Evolutionary conservation across 495 filamentous ascomycete genomes (phyloP), one percentile per base, ranked within the genome.

Genomic region (Halenospora varia): DNA sequence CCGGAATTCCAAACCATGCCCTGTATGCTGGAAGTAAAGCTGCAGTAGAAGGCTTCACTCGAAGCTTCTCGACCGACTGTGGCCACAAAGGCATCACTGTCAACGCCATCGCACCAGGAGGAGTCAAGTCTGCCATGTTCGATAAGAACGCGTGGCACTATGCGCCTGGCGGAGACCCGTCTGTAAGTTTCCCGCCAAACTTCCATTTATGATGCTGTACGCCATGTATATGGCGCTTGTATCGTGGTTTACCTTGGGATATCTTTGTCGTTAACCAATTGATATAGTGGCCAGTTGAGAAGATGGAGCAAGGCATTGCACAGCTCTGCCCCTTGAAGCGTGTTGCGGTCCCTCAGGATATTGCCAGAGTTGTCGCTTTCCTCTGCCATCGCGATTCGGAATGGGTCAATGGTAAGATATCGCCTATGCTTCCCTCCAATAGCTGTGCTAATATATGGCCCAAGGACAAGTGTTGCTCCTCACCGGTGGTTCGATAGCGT

Each of bases 121-220:
- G 86, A 10, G 82, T 89, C 70, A 89, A 89, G 80, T 83, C 76
- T 46, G 88, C 90, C 64, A 91, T 90, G 88, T 88, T 81, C 70
- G 70, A 80, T 22, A 74, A 81, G 64, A 84, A 86, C 64, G 76
- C 81, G 10, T 84, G 82, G 80, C 78, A 84, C 55, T 87, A 88
- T 62, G 74, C 78, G 23, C 79, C 80, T 13, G 80, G 76, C 41
- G 75, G 42, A 46, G 42, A n/a, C 17, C 42, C 42, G 13, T 35
- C 29, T 13, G 29, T 13, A 35, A 35, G 29, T n/a, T n/a, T n/a
- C n/a, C n/a, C n/a, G n/a, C n/a, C n/a, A 35, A 35, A 35, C 70
- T 25, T 58, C n/a, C n/a, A n/a, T n/a, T n/a, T n/a, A n/a, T n/a
- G n/a, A n/a, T n/a, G n/a, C n/a, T n/a, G n/a, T n/a, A n/a, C n/a